Percentiles rank a stretch among this genome's conserved stretches.
phyloP scores from a whole-genome alignment of 805 yeast species.

The Candida yuanshanica region DNA sequence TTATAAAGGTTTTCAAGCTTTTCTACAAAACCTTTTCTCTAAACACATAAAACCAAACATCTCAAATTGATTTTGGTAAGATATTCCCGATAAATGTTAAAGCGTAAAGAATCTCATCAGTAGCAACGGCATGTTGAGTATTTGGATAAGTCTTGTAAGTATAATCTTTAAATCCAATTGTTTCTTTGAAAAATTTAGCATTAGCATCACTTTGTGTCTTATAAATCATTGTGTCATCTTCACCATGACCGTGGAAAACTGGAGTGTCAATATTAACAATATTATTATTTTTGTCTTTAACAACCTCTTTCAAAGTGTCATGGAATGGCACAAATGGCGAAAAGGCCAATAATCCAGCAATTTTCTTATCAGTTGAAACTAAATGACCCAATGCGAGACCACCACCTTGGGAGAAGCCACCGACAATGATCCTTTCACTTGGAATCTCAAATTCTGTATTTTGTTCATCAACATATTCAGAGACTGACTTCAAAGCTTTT shows the following conservation, averaged over 20 bases:
- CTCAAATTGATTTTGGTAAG: neutral
- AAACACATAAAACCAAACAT: no score
- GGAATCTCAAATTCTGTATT: slow-evolving; percentile 44
- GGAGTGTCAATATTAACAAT: slow-evolving; percentile 61
- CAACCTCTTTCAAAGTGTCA: slow-evolving; percentile 15
- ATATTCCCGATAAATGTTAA: slow-evolving; percentile 32
- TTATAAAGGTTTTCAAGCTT: no score
- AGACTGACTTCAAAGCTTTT: slow-evolving; percentile 40
- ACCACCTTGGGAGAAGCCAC: slow-evolving; percentile 96
- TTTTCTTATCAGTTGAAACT: slow-evolving; percentile 46
- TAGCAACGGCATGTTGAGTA: slow-evolving; percentile 61
- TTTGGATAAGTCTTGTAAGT: slow-evolving; percentile 53
- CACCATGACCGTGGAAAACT: slow-evolving; percentile 86
- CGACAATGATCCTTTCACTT: slow-evolving; percentile 70
- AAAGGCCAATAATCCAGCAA: slow-evolving; percentile 73
- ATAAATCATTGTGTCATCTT: slow-evolving; percentile 59
- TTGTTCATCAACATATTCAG: slow-evolving; percentile 43
- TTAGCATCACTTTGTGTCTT: slow-evolving; percentile 30
- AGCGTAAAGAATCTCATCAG: slow-evolving; percentile 59
- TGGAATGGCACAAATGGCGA: slow-evolving; percentile 60
- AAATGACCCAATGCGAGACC: slow-evolving; percentile 65
- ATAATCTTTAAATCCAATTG: slow-evolving; percentile 42
- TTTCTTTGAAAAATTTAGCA: slow-evolving; percentile 36
- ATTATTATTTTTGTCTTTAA: slow-evolving; percentile 13
- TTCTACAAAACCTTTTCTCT: no score